Evolutionary conservation across 225 moss, liverwort and hornwort species (phyloP).

Genomic region (Antitrichia curtipendula): DNA sequence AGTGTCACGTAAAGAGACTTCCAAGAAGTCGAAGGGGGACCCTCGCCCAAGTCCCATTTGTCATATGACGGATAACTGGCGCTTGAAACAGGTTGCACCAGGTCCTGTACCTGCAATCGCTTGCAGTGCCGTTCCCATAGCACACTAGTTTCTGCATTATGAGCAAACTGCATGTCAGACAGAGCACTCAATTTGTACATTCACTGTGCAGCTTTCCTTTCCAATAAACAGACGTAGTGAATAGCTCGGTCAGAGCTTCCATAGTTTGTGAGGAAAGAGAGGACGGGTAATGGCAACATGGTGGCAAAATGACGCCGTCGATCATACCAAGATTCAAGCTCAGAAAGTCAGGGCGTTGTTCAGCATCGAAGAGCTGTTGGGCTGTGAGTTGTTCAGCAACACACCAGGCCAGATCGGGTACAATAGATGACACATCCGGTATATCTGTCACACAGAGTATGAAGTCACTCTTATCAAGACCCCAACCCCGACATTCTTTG

Average conservation of each 20-base stretch:
- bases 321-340: conserved; percentile 58
- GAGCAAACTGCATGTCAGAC: background rate
- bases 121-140: conserved; percentile 72
- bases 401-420: conserved; percentile 74
- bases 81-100: conserved; percentile 30
- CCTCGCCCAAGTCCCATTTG: conserved; percentile 51
- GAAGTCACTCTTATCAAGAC: background rate
- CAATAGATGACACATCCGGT: conserved; percentile 71
- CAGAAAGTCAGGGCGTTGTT: conserved; percentile 59
- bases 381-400: conserved; percentile 70
- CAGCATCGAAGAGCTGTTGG: conserved; percentile 69
- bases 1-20: conserved; percentile 54
- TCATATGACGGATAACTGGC: conserved; percentile 47
- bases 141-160: conserved; percentile 39
- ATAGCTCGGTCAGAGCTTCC: background rate
- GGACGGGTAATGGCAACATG: background rate
- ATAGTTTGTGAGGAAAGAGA: background rate
- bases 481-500: background rate
- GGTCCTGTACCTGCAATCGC: conserved; percentile 43
- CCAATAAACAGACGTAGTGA: background rate
- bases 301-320: background rate
- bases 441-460: conserved; percentile 34
- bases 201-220: background rate
- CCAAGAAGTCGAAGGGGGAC: conserved; percentile 73
- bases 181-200: background rate